These are phyloP conservation scores for Prasinococcaceae sp. DNA, from an alignment of 139 green algal genomes.

Conservation along the genomic window DNA sequence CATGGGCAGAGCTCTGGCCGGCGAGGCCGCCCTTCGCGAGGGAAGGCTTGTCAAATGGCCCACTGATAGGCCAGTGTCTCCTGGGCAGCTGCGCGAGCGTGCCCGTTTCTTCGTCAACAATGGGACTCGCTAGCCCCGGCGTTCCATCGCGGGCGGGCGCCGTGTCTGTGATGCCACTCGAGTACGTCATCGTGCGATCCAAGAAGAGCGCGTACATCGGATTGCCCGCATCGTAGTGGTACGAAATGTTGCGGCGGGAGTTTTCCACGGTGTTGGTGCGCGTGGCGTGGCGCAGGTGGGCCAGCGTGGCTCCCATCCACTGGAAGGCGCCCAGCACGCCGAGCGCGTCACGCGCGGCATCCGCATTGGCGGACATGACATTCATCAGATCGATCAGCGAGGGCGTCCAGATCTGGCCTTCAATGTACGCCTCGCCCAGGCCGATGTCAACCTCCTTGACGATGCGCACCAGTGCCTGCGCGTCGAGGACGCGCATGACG, in stretches of 20 bases:
- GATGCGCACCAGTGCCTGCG: constrained; percentile 57
- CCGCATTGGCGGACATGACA: constrained; percentile 2
- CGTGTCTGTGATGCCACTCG: constrained; percentile 59
- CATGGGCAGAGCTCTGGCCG: no score
- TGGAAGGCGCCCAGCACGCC: constrained; percentile 57
- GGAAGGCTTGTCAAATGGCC: no score
- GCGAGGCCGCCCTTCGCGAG: no score
- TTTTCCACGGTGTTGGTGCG: constrained; percentile 62
- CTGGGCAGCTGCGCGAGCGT: no score
- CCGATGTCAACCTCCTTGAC: constrained; percentile 65
- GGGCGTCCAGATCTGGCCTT: constrained; percentile 43
- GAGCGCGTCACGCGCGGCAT: no score
- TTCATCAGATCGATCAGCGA: constrained; percentile 18
- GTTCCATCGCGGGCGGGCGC: no score
- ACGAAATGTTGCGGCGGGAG: constrained; percentile 78
- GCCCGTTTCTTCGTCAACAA: no score
- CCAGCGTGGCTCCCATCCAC: constrained; percentile 59
- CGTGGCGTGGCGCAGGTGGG: constrained; percentile 51
- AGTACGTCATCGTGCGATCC: constrained; percentile 90
- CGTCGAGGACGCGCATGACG: constrained; percentile 54
- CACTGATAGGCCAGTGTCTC: no score
- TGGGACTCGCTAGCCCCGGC: no score
- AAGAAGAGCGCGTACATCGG: constrained; percentile 84
- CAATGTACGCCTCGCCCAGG: constrained; percentile 85
- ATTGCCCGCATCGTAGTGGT: constrained; percentile 96